A percentile compares a stretch with the other conserved stretches of the same genome.
These are phyloP conservation scores for Fusarium subglutinans DNA, from an alignment of 2,329 filamentous ascomycete species.

Conservation along the genomic window DNA sequence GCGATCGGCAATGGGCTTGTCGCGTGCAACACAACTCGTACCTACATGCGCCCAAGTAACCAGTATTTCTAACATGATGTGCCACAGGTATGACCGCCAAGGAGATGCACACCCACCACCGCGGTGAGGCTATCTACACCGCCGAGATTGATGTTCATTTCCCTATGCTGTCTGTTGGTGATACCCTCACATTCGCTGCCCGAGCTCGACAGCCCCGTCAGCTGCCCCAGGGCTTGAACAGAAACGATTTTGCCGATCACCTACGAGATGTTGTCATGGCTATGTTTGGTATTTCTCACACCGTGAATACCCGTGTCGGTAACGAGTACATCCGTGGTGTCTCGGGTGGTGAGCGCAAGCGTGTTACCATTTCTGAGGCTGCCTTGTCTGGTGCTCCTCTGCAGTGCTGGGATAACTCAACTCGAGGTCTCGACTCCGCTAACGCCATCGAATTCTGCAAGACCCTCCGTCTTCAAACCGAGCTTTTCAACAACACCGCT, in stretches of 20 bases:
- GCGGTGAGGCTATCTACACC: conserved; percentile 87
- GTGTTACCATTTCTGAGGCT: conserved; percentile 71
- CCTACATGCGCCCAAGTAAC: neutral
- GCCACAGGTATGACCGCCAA: conserved; percentile 68
- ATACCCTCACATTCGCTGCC: conserved; percentile 82
- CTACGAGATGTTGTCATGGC: conserved; percentile 79
- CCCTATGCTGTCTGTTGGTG: conserved; percentile 78
- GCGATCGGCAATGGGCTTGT: conserved; percentile 3
- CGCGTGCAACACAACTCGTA: conserved; percentile 12
- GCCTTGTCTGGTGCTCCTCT: conserved; percentile 67
- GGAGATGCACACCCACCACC: conserved; percentile 80
- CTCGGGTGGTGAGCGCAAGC: conserved; percentile 76
- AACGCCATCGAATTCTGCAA: conserved; percentile 81
- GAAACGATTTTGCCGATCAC: conserved; percentile 66
- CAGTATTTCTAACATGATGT: conserved; percentile 23
- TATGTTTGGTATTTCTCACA: conserved; percentile 78
- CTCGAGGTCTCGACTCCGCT: conserved; percentile 77
- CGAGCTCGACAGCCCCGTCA: conserved; percentile 71
- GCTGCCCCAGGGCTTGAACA: conserved; percentile 66
- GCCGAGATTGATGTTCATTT: conserved; percentile 87
- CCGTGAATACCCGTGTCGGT: conserved; percentile 75
- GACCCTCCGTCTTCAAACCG: conserved; percentile 73
- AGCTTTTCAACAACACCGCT: conserved; percentile 72
- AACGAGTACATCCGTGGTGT: conserved; percentile 81
- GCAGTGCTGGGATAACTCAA: conserved; percentile 78